These are phyloP conservation scores for Quercus variabilis DNA, from an alignment of 306 rosid species.

Conservation along the genomic window DNA sequence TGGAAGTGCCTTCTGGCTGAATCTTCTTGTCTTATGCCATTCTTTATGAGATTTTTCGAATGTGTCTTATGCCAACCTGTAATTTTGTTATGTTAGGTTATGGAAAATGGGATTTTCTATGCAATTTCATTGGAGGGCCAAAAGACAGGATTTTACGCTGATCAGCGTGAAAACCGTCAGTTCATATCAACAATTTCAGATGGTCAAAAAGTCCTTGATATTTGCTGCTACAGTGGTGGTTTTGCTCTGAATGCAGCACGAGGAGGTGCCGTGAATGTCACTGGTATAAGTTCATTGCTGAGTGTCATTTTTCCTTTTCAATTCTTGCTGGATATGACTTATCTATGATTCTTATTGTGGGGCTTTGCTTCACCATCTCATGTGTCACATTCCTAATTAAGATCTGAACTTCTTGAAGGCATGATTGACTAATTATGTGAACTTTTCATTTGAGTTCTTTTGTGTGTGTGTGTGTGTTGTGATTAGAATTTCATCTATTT, in stretches of 20 bases:
- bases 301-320: not conserved
- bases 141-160: conserved; percentile 97
- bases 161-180: conserved; percentile 83
- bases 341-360: not conserved
- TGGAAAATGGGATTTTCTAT: conserved; percentile 70
- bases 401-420: not conserved
- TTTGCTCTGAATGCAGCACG: conserved; percentile 78
- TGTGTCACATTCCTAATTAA: not conserved
- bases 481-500: not conserved
- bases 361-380: not conserved
- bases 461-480: no score
- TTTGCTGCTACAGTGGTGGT: conserved; percentile 95
- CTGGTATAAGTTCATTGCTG: conserved; percentile 45
- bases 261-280: conserved; percentile 81
- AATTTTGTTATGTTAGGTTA: conserved; percentile 42
- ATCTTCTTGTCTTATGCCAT: not conserved
- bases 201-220: conserved; percentile 77
- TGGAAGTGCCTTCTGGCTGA: not conserved
- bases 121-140: conserved; percentile 85
- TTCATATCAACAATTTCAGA: conserved; percentile 72
- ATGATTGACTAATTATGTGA: not conserved
- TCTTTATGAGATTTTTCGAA: conserved; percentile 13
- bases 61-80: conserved; percentile 14
- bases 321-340: not conserved
- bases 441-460: not conserved